These are phyloP conservation scores for Helianthus annuus DNA, from an alignment of 129 eudicot genomes.

Conservation along the genomic window DNA sequence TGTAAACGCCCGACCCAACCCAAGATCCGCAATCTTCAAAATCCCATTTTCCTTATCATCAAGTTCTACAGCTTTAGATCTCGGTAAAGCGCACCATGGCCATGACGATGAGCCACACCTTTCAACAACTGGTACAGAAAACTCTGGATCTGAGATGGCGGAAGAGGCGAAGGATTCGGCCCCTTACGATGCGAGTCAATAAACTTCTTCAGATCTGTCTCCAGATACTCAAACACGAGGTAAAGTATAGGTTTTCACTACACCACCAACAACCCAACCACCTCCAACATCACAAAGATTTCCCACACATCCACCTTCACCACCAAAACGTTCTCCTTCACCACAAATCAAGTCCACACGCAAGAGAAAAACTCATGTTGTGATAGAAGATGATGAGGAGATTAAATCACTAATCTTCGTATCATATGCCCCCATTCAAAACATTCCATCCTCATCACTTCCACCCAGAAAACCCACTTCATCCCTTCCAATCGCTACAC, in stretches of 20 bases:
- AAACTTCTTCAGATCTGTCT: slow-evolving; percentile 89
- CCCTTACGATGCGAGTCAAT: slow-evolving; percentile 85
- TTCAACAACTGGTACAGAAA: slow-evolving; percentile 81
- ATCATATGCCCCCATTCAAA: no score
- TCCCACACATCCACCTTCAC: no score
- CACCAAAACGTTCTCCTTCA: no score
- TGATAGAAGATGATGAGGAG: no score
- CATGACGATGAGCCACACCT: slow-evolving; percentile 95
- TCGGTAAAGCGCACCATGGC: slow-evolving; percentile 89
- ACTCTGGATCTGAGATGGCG: slow-evolving; percentile 62
- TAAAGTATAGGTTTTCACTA: slow-evolving; percentile 90
- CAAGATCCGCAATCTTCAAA: slow-evolving; percentile 92
- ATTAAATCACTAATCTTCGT: no score
- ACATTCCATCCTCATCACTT: no score
- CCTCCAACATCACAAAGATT: no score
- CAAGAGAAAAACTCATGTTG: no score
- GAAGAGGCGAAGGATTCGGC: slow-evolving; percentile 77
- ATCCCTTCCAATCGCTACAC: no score
- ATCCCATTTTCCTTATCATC: slow-evolving; percentile 86
- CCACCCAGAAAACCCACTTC: no score
- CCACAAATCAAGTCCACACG: no score
- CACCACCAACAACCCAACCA: no score
- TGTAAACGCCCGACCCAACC: slow-evolving; percentile 82
- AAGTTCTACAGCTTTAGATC: slow-evolving; percentile 97
- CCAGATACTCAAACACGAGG: slow-evolving; percentile 87